phyloP scores from a whole-genome alignment of 176 grass and related monocot species.

The Avena atlantica region DNA sequence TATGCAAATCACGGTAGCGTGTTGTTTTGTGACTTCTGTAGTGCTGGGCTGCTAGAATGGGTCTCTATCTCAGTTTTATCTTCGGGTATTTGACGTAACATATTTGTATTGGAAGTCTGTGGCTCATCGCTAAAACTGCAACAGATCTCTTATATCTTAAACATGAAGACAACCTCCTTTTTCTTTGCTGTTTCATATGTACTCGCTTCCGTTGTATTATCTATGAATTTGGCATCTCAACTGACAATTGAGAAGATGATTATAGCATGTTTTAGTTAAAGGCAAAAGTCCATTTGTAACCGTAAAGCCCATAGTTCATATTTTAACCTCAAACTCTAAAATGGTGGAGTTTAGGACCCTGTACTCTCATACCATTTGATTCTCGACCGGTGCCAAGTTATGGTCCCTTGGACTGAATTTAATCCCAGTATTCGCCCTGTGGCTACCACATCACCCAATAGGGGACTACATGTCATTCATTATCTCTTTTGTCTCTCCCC shows the following conservation, averaged over 20 bases:
- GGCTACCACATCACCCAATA: neutral
- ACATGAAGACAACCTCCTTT: neutral
- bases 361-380: neutral
- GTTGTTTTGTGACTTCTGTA: neutral
- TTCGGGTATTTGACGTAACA: neutral
- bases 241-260: neutral
- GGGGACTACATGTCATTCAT: neutral
- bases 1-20: neutral
- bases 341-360: neutral
- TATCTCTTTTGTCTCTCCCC: neutral
- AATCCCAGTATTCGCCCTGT: neutral
- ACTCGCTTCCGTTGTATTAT: neutral
- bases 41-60: neutral
- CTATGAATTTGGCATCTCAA: constrained; percentile 9
- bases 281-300: neutral
- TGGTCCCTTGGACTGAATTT: neutral
- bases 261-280: neutral
- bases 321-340: neutral
- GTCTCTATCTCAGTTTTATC: constrained; percentile 20
- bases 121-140: constrained; percentile 19
- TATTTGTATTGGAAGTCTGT: neutral
- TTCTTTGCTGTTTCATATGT: constrained; percentile 10
- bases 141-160: neutral
- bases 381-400: neutral
- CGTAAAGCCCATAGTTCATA: neutral